Conservation (phyloP, 495 filamentous ascomycete genomes). For the Podospora pseudoanserina region DNA sequence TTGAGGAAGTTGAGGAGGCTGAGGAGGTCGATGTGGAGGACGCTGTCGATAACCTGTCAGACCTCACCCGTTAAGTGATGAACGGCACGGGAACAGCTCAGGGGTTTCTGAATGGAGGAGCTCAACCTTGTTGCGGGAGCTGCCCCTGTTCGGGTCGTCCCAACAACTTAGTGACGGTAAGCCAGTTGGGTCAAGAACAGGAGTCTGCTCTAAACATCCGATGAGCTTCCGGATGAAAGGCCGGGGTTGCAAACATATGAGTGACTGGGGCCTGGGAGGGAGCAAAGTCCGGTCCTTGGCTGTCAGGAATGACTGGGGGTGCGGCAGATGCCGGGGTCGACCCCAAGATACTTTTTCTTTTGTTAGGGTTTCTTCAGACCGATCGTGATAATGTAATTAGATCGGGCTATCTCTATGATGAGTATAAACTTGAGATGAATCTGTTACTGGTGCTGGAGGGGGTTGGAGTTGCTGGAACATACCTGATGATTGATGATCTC, state of each 20-base stretch:
- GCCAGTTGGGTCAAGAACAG: not conserved
- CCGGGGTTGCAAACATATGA: not conserved
- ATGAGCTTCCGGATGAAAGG: not conserved
- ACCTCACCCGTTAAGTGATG: constrained; percentile 28
- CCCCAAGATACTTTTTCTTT: not conserved
- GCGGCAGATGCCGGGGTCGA: not conserved
- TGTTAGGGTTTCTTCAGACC: not conserved
- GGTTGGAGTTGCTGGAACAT: not conserved
- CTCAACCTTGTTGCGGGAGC: not conserved
- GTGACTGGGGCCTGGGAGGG: not conserved
- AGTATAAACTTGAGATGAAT: constrained; percentile 4
- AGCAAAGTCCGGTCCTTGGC: not conserved
- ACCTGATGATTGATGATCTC: not conserved
- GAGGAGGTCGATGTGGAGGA: constrained; percentile 1
- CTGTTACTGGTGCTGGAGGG: not conserved
- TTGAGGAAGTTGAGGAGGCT: constrained; percentile 1
- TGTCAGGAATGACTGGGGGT: not conserved
- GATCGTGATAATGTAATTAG: constrained; percentile 8
- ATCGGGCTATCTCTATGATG: not conserved
- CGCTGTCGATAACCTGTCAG: constrained; percentile 23
- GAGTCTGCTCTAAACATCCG: constrained; percentile 3
- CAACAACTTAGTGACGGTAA: not conserved
- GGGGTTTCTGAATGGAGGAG: not conserved
- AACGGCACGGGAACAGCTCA: not conserved
- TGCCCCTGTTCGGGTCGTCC: not conserved